Percentiles rank a stretch among this genome's conserved stretches.
Conservation (phyloP, 116 monocot genomes). For the Posidonia oceanica region DNA sequence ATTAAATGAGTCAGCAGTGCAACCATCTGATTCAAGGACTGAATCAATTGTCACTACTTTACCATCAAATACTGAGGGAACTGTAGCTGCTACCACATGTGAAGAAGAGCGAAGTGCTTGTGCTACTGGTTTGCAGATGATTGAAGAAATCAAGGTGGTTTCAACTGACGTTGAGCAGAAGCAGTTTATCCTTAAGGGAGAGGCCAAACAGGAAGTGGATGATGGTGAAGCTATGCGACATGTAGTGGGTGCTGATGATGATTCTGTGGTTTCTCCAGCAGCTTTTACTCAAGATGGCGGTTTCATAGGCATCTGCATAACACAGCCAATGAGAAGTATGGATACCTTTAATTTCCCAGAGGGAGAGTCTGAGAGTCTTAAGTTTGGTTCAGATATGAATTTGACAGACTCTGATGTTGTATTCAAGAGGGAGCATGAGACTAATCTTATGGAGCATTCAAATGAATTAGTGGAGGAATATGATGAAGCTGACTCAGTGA, state of each 20-base stretch:
- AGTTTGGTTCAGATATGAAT: background rate
- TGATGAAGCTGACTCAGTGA: background rate
- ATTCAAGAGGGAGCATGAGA: background rate
- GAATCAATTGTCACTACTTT: too few relatives aligned
- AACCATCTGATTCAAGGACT: background rate
- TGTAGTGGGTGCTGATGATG: conserved; percentile 1
- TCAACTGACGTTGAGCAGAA: background rate
- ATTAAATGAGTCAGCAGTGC: background rate
- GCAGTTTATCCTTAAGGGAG: background rate
- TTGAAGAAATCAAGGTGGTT: background rate
- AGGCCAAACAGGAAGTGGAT: background rate
- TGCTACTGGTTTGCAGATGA: background rate
- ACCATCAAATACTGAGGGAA: background rate
- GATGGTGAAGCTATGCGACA: background rate
- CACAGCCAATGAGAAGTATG: background rate
- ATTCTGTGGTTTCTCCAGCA: background rate
- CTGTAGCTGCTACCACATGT: background rate
- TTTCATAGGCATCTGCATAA: conserved; percentile 1
- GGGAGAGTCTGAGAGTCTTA: background rate
- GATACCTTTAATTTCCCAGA: conserved; percentile 1
- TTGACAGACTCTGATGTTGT: background rate
- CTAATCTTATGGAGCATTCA: background rate
- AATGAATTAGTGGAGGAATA: background rate
- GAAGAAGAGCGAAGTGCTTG: background rate
- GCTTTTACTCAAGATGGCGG: conserved; percentile 1